Evolutionary conservation across 2,329 filamentous ascomycete genomes (phyloP), one percentile per base, ranked within the genome.

Genomic region (Claviceps paspali): DNA sequence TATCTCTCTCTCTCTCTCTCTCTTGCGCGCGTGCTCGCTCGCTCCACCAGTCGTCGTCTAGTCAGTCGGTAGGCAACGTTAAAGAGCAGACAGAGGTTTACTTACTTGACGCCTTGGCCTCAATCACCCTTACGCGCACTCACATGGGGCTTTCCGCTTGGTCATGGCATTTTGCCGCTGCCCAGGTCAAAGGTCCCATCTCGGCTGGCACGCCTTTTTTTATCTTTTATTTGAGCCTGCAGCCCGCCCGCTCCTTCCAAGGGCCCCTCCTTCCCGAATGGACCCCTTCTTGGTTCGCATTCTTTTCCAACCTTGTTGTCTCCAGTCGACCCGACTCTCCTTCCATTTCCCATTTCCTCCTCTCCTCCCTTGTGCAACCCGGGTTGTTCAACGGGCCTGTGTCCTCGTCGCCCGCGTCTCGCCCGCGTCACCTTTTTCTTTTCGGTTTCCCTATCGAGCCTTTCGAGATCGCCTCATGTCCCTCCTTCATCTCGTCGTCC

Each of bases 331-430:
- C 10, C 10, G 30, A 21, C 18, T 22, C 19, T 11, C 11, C 15
- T 14, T 7, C 28, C 14, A 14, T 29, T n/a, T n/a, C n/a, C n/a
- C 5, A 9, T 21, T 22, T 37, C 32, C 22, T 28, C 28, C 29
- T 33, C 28, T 22, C 22, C 36, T 40, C 40, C 17, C 34, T 40
- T 37, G 28, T 35, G 38, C 38, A 37, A 37, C 37, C 34, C 24
- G 35, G 15, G 32, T 6, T 26, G 31, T 21, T 18, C 27, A 29
- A 38, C 28, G 31, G 21, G 35, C 30, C 23, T 38, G 31, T 29
- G 28, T 26, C 24, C 27, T 41, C 38, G 15, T 15, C 35, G 28
- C 22, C 22, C n/a, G n/a, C n/a, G n/a, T n/a, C n/a, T n/a, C n/a
- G n/a, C n/a, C n/a, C n/a, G n/a, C n/a, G n/a, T n/a, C n/a, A n/a